A percentile compares a stretch with the other conserved stretches of the same genome.
Conservation (phyloP, 176 grass and related monocot species). For the Musa beccarii region DNA sequence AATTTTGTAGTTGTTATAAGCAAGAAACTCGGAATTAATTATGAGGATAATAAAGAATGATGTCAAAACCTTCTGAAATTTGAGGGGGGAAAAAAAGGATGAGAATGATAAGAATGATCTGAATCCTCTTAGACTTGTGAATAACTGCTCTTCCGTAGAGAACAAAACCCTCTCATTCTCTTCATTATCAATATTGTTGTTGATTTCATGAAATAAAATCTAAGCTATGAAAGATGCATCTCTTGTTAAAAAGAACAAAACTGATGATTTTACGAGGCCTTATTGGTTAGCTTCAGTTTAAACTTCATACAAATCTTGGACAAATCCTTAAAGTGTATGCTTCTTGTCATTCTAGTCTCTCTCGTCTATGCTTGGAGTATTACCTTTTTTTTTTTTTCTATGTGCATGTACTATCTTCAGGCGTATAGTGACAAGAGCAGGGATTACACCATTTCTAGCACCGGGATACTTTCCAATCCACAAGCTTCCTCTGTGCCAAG, state of each 20-base stretch:
- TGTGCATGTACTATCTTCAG: constrained; percentile 27
- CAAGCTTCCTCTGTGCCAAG: constrained; percentile 35
- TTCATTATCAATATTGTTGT: no score
- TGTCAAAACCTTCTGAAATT: not conserved
- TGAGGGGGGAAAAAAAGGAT: constrained; percentile 14
- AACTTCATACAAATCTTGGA: no score
- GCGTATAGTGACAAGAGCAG: constrained; percentile 89
- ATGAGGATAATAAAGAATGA: no score
- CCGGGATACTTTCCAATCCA: constrained; percentile 24
- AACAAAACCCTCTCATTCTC: no score
- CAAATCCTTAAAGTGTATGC: no score
- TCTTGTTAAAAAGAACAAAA: no score
- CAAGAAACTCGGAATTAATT: not conserved
- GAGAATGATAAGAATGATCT: not conserved
- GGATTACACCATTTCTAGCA: constrained; percentile 72
- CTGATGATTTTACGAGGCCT: no score
- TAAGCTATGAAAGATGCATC: no score
- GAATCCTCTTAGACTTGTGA: no score
- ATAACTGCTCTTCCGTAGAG: no score
- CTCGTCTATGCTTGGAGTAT: not conserved
- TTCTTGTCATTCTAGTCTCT: not conserved
- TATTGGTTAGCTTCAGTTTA: no score
- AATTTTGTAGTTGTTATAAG: not conserved
- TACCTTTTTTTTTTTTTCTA: not conserved
- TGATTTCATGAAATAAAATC: no score